These are phyloP conservation scores for Leucogyrophana mollusca DNA, from an alignment of 768 basidiomycete species.

Conservation along the genomic window DNA sequence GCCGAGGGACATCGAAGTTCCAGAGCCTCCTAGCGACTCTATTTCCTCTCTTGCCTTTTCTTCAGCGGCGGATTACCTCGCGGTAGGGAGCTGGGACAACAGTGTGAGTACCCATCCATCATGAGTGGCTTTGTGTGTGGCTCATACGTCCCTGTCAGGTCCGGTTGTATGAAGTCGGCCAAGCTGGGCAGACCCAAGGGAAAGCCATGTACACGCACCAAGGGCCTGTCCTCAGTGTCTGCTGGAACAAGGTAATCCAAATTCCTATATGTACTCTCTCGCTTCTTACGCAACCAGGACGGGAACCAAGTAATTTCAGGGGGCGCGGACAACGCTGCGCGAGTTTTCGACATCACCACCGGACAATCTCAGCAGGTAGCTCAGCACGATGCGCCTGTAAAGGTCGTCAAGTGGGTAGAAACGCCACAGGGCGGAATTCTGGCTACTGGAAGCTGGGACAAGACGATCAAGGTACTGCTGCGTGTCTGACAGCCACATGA, in stretches of 20 bases:
- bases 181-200: slow-evolving; percentile 76
- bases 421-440: slow-evolving; percentile 74
- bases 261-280: neutral
- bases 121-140: slow-evolving; percentile 6
- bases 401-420: slow-evolving; percentile 79
- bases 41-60: slow-evolving; percentile 87
- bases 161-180: slow-evolving; percentile 86
- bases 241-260: slow-evolving; percentile 82
- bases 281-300: slow-evolving; percentile 47
- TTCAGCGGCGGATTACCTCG: slow-evolving; percentile 84
- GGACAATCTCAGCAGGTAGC: slow-evolving; percentile 83
- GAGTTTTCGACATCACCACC: slow-evolving; percentile 89
- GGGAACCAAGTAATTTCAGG: slow-evolving; percentile 92
- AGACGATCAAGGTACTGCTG: slow-evolving; percentile 80
- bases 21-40: slow-evolving; percentile 81
- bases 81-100: slow-evolving; percentile 94
- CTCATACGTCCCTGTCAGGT: slow-evolving; percentile 50
- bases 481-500: neutral
- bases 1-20: slow-evolving; percentile 80
- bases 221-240: slow-evolving; percentile 82
- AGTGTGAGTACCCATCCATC: slow-evolving; percentile 51
- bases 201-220: slow-evolving; percentile 92
- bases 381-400: slow-evolving; percentile 90
- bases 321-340: slow-evolving; percentile 91
- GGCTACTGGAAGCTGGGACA: slow-evolving; percentile 97